phyloP scores from a whole-genome alignment of 306 rosid genomes.

The Carpinus fangiana region DNA sequence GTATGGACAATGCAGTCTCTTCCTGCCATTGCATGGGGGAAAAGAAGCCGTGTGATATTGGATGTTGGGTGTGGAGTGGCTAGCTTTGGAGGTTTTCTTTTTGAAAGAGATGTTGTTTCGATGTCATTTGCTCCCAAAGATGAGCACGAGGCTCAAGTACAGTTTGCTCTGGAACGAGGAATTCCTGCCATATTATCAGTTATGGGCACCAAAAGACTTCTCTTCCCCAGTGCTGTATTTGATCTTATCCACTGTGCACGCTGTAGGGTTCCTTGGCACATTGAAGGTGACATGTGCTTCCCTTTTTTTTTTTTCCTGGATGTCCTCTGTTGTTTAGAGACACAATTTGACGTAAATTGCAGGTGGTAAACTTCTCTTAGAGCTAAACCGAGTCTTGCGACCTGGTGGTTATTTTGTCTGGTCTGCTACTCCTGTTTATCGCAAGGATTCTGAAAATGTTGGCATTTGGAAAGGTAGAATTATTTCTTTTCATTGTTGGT shows the following conservation, averaged over 20 bases:
- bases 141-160: constrained; percentile 89
- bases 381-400: constrained; percentile 79
- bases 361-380: constrained; percentile 86
- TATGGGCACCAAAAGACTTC: constrained; percentile 80
- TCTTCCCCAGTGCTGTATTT: constrained; percentile 73
- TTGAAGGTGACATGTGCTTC: constrained; percentile 55
- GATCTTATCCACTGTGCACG: constrained; percentile 92
- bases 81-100: constrained; percentile 81
- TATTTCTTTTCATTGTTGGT: constrained; percentile 9
- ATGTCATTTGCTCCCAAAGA: constrained; percentile 95
- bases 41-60: constrained; percentile 75
- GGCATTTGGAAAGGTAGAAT: constrained; percentile 78
- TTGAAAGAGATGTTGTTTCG: constrained; percentile 76
- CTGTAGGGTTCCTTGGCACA: constrained; percentile 96
- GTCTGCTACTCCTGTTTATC: constrained; percentile 95
- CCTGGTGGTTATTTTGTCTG: constrained; percentile 95
- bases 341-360: constrained; percentile 23
- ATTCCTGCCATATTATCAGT: constrained; percentile 82
- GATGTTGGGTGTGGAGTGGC: constrained; percentile 96
- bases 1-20: constrained; percentile 53
- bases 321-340: constrained; percentile 8
- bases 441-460: constrained; percentile 63
- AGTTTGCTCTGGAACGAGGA: constrained; percentile 88
- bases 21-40: constrained; percentile 79
- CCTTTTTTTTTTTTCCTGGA: not conserved